Evolutionary conservation across 1,284 basidiomycete genomes (phyloP).

Genomic region (Ustilago bromivora): DNA sequence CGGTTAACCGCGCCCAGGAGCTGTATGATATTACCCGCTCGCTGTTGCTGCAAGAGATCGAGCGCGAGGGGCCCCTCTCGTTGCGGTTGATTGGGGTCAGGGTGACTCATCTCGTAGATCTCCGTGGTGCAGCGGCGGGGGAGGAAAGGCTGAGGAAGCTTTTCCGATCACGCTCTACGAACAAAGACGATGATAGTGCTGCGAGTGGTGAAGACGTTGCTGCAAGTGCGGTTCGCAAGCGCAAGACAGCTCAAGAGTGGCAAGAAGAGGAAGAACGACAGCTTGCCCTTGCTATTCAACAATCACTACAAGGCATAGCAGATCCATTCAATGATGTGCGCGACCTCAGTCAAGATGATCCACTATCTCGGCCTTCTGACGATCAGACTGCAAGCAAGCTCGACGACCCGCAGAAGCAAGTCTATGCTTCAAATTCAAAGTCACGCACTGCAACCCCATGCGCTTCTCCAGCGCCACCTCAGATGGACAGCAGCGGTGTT

Average conservation of each 20-base stretch:
- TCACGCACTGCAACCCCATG: background rate
- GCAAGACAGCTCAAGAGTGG: slow-evolving; percentile 31
- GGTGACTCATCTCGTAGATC: slow-evolving; percentile 54
- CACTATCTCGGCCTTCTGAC: background rate
- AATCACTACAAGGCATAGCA: slow-evolving; percentile 30
- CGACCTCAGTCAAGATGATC: slow-evolving; percentile 41
- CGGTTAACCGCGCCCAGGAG: slow-evolving; percentile 53
- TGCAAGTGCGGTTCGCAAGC: background rate
- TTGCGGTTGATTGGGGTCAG: slow-evolving; percentile 64
- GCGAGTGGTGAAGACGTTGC: background rate
- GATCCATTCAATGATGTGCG: slow-evolving; percentile 31
- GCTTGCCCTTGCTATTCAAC: slow-evolving; percentile 46
- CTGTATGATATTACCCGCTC: slow-evolving; percentile 51
- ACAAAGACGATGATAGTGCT: background rate
- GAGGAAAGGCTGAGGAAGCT: slow-evolving; percentile 42
- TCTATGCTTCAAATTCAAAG: background rate
- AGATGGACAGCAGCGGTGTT: background rate
- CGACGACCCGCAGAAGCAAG: background rate
- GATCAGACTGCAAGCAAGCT: background rate
- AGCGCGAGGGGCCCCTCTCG: slow-evolving; percentile 34
- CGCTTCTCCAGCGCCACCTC: background rate
- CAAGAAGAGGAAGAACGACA: slow-evolving; percentile 49
- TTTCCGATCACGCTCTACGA: slow-evolving; percentile 16
- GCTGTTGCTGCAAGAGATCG: slow-evolving; percentile 55
- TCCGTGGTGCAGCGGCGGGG: slow-evolving; percentile 42